Percentiles rank a stretch among this genome's conserved stretches.
These are phyloP conservation scores for Bryoerythrophyllum caledonicum DNA, from an alignment of 225 moss, liverwort and hornwort species.

Conservation along the genomic window DNA sequence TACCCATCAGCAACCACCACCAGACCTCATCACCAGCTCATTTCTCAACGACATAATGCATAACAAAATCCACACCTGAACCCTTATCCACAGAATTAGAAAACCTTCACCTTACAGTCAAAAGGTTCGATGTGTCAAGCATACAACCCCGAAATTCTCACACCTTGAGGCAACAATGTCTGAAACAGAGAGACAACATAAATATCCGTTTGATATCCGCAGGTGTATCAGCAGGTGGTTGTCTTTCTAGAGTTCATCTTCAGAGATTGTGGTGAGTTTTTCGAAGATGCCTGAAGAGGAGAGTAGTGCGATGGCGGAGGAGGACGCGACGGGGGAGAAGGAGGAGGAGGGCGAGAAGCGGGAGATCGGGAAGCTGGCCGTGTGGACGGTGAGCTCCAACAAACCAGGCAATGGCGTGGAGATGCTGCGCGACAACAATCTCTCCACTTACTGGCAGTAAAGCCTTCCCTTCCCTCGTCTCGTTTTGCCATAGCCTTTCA, in stretches of 20 bases:
- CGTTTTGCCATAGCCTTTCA: too few species aligned
- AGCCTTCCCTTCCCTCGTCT: too few species aligned
- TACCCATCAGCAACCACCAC: too few species aligned
- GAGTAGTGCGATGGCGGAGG: constrained; percentile 38
- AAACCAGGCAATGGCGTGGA: constrained; percentile 96
- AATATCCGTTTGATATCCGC: not conserved
- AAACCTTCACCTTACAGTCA: too few species aligned
- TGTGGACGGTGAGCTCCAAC: constrained; percentile 96
- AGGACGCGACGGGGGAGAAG: constrained; percentile 48
- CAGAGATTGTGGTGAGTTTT: too few species aligned
- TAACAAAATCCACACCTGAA: too few species aligned
- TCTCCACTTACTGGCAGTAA: constrained; percentile 97
- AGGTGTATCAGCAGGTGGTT: not conserved
- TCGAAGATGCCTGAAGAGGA: constrained; percentile 42
- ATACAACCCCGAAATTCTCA: not conserved
- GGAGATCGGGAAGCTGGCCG: constrained; percentile 92
- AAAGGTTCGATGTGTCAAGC: not conserved
- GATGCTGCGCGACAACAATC: constrained; percentile 84
- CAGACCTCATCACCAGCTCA: too few species aligned
- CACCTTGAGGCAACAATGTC: not conserved
- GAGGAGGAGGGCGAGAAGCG: constrained; percentile 71
- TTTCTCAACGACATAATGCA: too few species aligned
- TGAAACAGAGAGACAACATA: not conserved
- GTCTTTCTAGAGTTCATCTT: not conserved
- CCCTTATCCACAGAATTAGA: too few species aligned